phyloP scores from a whole-genome alignment of 495 filamentous ascomycete genomes.

The Platismatia glauca region DNA sequence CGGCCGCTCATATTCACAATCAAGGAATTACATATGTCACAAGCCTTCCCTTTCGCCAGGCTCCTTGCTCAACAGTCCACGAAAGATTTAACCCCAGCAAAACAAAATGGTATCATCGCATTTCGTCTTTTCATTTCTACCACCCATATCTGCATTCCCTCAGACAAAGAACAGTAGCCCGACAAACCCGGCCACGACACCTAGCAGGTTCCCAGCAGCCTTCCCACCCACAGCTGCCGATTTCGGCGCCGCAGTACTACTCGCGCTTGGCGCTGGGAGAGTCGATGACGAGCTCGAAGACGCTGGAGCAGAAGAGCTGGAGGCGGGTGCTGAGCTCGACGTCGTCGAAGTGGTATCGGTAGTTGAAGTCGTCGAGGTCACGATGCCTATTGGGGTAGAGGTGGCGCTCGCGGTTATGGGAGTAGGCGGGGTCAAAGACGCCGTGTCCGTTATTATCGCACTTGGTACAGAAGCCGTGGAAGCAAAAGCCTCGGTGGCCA shows the following conservation, averaged over 20 bases:
- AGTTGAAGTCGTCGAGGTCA: conserved; percentile 10
- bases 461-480: conserved; percentile 1
- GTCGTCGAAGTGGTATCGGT: neutral
- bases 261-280: conserved; percentile 2
- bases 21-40: neutral
- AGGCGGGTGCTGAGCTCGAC: neutral
- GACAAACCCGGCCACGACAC: neutral
- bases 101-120: conserved; percentile 15
- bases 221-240: neutral
- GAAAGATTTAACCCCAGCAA: neutral
- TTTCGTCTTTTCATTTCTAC: neutral
- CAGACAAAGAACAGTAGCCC: conserved; percentile 3
- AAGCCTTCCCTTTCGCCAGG: neutral
- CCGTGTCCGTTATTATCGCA: neutral
- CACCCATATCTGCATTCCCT: neutral
- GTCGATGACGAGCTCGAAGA: neutral
- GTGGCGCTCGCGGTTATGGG: neutral
- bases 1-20: neutral
- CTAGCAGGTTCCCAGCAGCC: neutral
- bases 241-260: conserved; percentile 17
- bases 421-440: neutral
- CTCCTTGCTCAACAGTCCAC: conserved; percentile 2
- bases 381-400: neutral
- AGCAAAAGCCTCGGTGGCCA: neutral
- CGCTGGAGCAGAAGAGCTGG: neutral